Evolutionary conservation across 495 filamentous ascomycete species (phyloP).

Genomic region (Tuber aestivum): DNA sequence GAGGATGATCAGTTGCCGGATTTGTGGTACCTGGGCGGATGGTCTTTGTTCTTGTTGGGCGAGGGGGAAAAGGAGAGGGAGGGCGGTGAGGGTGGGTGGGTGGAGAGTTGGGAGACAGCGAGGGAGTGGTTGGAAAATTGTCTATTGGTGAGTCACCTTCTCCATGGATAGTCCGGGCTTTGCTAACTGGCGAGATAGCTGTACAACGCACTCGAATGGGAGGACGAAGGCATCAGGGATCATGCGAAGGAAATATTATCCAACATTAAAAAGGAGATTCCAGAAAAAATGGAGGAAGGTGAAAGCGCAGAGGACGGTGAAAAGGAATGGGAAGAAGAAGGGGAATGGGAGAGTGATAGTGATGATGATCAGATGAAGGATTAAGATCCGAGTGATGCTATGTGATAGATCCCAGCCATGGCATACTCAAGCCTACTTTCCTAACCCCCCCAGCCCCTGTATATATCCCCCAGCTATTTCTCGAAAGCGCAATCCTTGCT

Average conservation of each 20-base stretch:
- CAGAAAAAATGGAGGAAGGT: constrained; percentile 48
- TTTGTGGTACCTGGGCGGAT: constrained; percentile 94
- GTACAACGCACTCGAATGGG: constrained; percentile 59
- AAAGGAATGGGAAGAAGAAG: constrained; percentile 47
- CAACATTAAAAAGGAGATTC: constrained; percentile 53
- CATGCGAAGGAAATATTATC: constrained; percentile 59
- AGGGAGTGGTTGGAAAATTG: constrained; percentile 45
- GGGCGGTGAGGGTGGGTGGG: constrained; percentile 42
- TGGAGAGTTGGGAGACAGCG: constrained; percentile 44
- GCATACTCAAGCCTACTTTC: not conserved
- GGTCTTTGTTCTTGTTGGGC: constrained; percentile 73
- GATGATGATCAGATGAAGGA: constrained; percentile 49
- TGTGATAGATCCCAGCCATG: not conserved
- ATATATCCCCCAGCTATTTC: constrained; percentile 8
- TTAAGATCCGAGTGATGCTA: constrained; percentile 13
- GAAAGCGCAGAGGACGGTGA: constrained; percentile 49
- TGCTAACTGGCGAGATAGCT: constrained; percentile 58
- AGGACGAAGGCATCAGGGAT: constrained; percentile 62
- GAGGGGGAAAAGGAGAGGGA: constrained; percentile 47
- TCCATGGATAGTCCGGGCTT: constrained; percentile 25
- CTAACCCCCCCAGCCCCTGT: not conserved
- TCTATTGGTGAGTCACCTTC: constrained; percentile 15
- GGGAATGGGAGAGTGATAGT: constrained; percentile 51
- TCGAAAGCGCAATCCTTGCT: not conserved
- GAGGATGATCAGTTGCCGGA: constrained; percentile 94